Base-by-base conservation (phyloP, 345 rosid genomes). In the Populus deltoides region DNA sequence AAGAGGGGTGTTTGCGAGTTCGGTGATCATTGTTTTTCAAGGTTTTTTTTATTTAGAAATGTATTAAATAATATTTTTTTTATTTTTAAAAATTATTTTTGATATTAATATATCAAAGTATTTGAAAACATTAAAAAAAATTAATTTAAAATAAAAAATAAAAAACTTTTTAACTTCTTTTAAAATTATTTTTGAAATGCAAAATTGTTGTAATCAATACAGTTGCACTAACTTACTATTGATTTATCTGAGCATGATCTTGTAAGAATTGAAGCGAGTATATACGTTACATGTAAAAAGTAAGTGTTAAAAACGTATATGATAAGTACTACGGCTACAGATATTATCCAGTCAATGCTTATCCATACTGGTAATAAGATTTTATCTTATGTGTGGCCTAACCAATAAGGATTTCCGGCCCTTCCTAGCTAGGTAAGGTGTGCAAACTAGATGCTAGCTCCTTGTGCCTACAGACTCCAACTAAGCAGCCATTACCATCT, bases 21-120 rank as follows among this genome's bases (percentile, higher is more conserved):
- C 0, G 4, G 35, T 2, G 2, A 3, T 3, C 0, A 0, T 33
- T 33, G 0, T 33, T 4, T 33, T 33, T 33, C 2, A 33, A 4
- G 5, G 0, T 33, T 33, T 33, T 3, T 31, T 33, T 33, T 33
- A 0, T 33, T 4, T 4, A 0, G 0, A 33, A 33, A 33, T 33
- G 0, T 33, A 33, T 33, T 0, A 33, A 33, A 33, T 33, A 33
- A 33, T 33, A 3, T 33, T 3, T 33, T 31, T 27, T 31, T 31
- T 31, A 31, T 31, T 31, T 31, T 31, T 2, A 31, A 31, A 31
- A 31, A 31, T 31, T 31, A 31, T 2, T 31, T 31, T 31, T 2
- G 4, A 31, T 31, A 31, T 31, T 1, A 31, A 1, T 31, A 31
- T 0, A 31, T 31, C 33, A 2, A 31, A 0, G 3, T 31, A 31